Conservation (phyloP, 1,284 basidiomycete genomes). For the Megacollybia platyphylla region DNA sequence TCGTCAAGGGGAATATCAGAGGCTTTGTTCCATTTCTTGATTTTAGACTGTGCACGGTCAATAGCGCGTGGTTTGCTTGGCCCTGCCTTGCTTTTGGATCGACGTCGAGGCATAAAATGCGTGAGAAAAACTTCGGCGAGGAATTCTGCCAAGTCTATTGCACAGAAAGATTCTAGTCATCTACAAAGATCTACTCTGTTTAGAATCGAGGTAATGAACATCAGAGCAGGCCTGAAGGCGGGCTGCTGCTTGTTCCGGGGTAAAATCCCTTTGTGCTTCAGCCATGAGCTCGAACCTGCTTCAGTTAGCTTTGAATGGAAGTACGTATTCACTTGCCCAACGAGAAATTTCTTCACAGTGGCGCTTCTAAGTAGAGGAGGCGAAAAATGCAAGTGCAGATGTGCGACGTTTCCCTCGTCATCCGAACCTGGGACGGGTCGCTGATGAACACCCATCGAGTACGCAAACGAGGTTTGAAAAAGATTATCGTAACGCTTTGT, state of each 20-base stretch:
- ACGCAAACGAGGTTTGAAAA: conserved; percentile 81
- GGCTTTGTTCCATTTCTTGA: conserved; percentile 51
- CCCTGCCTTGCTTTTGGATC: not conserved
- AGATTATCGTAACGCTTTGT: conserved; percentile 80
- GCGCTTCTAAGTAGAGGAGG: conserved; percentile 81
- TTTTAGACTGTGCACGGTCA: conserved; percentile 33
- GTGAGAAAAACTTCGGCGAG: not conserved
- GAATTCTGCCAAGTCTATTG: no score
- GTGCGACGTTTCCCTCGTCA: conserved; percentile 48
- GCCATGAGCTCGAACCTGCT: conserved; percentile 83
- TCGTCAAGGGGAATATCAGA: conserved; percentile 63
- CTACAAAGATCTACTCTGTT: no score
- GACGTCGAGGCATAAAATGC: not conserved
- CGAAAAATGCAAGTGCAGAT: conserved; percentile 84
- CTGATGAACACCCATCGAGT: conserved; percentile 95
- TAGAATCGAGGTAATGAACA: conserved; percentile 19
- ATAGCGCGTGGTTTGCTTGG: conserved; percentile 27
- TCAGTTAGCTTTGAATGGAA: conserved; percentile 1
- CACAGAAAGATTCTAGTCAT: no score
- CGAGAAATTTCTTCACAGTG: conserved; percentile 81
- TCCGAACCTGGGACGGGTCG: conserved; percentile 41
- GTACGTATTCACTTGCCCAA: conserved; percentile 47
- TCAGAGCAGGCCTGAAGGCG: conserved; percentile 34
- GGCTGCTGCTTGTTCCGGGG: conserved; percentile 79
- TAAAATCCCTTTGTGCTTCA: conserved; percentile 85